phyloP scores from a whole-genome alignment of 441 rosid genomes.

The Manihot esculenta region DNA sequence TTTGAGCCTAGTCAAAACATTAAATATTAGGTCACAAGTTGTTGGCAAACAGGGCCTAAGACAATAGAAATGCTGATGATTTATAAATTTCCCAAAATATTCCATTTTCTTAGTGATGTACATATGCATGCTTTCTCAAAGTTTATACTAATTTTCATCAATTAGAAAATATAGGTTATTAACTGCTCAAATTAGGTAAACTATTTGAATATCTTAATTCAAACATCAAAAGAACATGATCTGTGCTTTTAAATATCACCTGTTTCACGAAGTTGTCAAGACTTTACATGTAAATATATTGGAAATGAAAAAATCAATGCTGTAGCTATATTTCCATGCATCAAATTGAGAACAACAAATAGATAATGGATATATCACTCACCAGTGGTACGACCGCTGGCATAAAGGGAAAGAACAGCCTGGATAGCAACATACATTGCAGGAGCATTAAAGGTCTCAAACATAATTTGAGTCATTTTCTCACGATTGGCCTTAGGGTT shows the following conservation, averaged over 20 bases:
- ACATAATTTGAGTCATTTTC: conserved; percentile 74
- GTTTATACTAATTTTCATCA: conserved; percentile 1
- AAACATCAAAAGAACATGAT: neutral
- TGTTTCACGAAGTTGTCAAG: too few relatives aligned
- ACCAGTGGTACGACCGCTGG: conserved; percentile 78
- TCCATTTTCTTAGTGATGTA: neutral
- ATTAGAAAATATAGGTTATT: neutral
- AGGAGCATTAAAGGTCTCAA: conserved; percentile 56
- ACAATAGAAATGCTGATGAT: neutral
- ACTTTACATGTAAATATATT: neutral
- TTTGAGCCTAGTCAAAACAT: too few relatives aligned
- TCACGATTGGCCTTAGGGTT: conserved; percentile 71
- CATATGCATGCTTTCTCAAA: neutral
- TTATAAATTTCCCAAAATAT: neutral
- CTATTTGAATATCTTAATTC: neutral
- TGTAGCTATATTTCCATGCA: neutral
- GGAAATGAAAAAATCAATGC: neutral
- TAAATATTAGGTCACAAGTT: too few relatives aligned
- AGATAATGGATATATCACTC: conserved; percentile 9
- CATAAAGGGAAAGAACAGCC: conserved; percentile 69
- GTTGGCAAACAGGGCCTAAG: neutral
- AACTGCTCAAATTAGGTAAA: neutral
- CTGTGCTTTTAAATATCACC: neutral
- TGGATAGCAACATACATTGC: conserved; percentile 55
- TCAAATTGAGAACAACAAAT: neutral